Conservation (phyloP, 192 early-diverging fungal genomes). For the Kickxella alabastrina region DNA sequence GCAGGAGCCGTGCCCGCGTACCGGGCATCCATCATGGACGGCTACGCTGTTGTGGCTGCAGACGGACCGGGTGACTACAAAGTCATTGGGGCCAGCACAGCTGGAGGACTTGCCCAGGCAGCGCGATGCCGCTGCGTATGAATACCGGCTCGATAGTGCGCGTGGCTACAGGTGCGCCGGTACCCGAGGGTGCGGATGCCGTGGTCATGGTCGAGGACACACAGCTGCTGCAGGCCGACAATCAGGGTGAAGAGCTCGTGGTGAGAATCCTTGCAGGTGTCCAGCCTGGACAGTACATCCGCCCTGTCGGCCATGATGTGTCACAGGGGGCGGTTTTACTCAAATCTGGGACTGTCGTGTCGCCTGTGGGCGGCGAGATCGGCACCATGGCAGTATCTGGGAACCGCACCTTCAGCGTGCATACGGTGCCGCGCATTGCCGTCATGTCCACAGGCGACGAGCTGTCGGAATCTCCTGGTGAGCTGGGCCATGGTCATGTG, state of each 20-base stretch:
- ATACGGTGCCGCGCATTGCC: constrained; percentile 65
- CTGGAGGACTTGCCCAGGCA: constrained; percentile 30
- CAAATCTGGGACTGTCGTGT: constrained; percentile 55
- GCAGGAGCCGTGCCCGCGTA: constrained; percentile 84
- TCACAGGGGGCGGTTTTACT: constrained; percentile 59
- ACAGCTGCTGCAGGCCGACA: constrained; percentile 54
- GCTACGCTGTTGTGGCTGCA: constrained; percentile 82
- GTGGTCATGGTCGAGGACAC: constrained; percentile 99
- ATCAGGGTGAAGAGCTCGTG: constrained; percentile 53
- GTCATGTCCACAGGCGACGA: constrained; percentile 92
- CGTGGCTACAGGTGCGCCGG: constrained; percentile 82
- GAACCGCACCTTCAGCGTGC: constrained; percentile 54
- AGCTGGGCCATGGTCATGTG: constrained; percentile 56
- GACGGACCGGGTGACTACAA: constrained; percentile 80
- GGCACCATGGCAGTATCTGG: constrained; percentile 81
- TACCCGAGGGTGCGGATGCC: constrained; percentile 79
- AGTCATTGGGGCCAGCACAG: constrained; percentile 59
- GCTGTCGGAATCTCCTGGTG: constrained; percentile 52
- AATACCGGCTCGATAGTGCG: constrained; percentile 61
- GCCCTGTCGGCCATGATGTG: constrained; percentile 77
- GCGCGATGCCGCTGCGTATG: neutral
- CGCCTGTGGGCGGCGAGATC: constrained; percentile 76
- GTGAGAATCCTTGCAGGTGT: constrained; percentile 23
- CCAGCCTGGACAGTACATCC: constrained; percentile 62
- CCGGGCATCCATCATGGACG: constrained; percentile 86